A percentile compares a stretch with the other conserved stretches of the same genome.
These are phyloP conservation scores for Emydomyces testavorans DNA, from an alignment of 2,329 filamentous ascomycete species.

Conservation along the genomic window DNA sequence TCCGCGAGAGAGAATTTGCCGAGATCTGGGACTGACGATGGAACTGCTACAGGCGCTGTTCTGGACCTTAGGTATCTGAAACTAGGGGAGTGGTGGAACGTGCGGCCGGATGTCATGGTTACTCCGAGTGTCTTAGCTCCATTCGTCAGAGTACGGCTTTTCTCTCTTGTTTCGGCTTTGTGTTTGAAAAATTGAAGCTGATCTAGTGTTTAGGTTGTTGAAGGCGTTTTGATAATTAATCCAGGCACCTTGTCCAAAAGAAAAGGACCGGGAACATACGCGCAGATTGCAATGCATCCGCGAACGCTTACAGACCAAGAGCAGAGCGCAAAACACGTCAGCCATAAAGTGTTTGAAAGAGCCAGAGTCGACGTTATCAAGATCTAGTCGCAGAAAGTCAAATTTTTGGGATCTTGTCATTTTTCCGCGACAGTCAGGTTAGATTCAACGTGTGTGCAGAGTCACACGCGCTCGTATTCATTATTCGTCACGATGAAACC, in stretches of 20 bases:
- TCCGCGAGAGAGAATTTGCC: constrained; percentile 56
- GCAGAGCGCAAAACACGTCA: constrained; percentile 46
- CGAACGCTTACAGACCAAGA: constrained; percentile 50
- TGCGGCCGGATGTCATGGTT: constrained; percentile 72
- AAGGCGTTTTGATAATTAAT: constrained; percentile 82
- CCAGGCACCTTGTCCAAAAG: constrained; percentile 79
- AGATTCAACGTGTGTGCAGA: no score
- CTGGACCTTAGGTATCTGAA: constrained; percentile 77
- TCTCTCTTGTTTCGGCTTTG: neutral
- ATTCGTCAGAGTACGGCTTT: constrained; percentile 62
- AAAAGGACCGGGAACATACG: constrained; percentile 73
- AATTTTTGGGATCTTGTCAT: neutral
- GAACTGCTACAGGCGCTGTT: constrained; percentile 58
- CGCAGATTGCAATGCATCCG: constrained; percentile 63
- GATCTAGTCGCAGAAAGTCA: constrained; percentile 42
- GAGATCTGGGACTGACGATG: constrained; percentile 50
- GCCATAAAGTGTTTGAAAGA: constrained; percentile 68
- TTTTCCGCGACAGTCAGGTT: no score
- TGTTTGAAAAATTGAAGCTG: neutral
- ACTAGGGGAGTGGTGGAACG: constrained; percentile 79
- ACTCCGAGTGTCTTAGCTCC: constrained; percentile 71
- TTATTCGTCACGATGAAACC: neutral
- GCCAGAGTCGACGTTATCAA: constrained; percentile 76
- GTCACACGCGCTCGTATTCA: neutral
- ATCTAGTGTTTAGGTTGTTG: constrained; percentile 56